Evolutionary conservation across 108 stramenopile species (phyloP).

Genomic region (Skeletonema tropicum): DNA sequence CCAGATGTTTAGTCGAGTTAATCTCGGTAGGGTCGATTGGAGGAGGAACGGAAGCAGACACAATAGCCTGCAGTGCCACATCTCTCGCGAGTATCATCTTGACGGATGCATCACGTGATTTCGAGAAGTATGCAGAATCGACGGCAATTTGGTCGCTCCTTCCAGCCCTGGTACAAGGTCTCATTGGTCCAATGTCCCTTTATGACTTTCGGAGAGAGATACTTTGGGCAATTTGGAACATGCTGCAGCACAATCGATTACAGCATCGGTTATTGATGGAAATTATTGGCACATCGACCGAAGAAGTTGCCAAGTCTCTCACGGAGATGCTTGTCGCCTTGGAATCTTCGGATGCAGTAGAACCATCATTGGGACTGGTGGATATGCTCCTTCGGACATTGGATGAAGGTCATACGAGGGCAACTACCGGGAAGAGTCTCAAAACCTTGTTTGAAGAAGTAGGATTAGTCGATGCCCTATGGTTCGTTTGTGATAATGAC

Average conservation of each 20-base stretch:
- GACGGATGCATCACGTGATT: conserved; percentile 15
- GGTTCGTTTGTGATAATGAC: conserved; percentile 38
- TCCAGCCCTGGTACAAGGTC: conserved; percentile 23
- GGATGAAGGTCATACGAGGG: not conserved
- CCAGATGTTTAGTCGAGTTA: conserved; percentile 22
- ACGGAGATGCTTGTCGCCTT: conserved; percentile 12
- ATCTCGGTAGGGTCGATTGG: conserved; percentile 25
- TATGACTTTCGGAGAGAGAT: conserved; percentile 40
- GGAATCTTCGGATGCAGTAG: conserved; percentile 23
- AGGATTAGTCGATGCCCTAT: conserved; percentile 40
- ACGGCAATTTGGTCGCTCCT: conserved; percentile 10
- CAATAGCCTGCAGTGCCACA: conserved; percentile 34
- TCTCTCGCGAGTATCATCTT: conserved; percentile 25
- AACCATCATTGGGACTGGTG: conserved; percentile 24
- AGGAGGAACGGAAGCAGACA: conserved; percentile 16
- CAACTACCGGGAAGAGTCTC: conserved; percentile 1
- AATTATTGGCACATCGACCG: not conserved
- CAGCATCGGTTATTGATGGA: not conserved
- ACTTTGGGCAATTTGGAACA: conserved; percentile 37
- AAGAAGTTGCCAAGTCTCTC: conserved; percentile 18
- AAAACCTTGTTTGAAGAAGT: conserved; percentile 36
- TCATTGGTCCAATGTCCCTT: conserved; percentile 9
- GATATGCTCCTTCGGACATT: conserved; percentile 24
- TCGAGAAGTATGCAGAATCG: not conserved
- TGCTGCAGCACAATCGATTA: not conserved